Evolutionary conservation across 257 asterid species (phyloP).

Genomic region (Nicotiana benthamiana): DNA sequence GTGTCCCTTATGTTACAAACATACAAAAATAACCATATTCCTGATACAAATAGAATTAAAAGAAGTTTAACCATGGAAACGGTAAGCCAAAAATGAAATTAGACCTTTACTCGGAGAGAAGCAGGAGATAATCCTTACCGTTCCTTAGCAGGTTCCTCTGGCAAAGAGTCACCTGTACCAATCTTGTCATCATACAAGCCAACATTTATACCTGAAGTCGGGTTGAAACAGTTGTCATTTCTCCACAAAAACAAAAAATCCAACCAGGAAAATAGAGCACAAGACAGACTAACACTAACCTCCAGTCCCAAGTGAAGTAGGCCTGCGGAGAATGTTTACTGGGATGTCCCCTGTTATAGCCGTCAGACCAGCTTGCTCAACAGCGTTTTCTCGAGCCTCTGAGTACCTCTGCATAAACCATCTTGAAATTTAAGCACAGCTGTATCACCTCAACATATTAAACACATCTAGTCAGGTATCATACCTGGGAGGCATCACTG

Average conservation of each 20-base stretch:
- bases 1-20: background rate
- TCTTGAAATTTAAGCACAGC: conserved; percentile 22
- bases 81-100: background rate
- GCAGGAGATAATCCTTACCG: conserved; percentile 34
- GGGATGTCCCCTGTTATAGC: conserved; percentile 33
- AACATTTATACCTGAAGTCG: conserved; percentile 31
- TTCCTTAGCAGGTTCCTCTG: conserved; percentile 51
- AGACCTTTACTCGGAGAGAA: background rate
- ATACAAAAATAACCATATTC: background rate
- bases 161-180: conserved; percentile 34
- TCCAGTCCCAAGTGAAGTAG: conserved; percentile 42
- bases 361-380: conserved; percentile 29
- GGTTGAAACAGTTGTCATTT: background rate
- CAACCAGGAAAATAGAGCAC: background rate
- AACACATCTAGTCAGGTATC: background rate
- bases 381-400: conserved; percentile 40
- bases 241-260: background rate
- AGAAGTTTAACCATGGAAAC: background rate
- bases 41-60: background rate
- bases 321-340: conserved; percentile 40
- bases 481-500: conserved; percentile 47
- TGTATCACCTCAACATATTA: conserved; percentile 11
- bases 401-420: conserved; percentile 42
- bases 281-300: conserved; percentile 38
- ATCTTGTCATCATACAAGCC: conserved; percentile 37